Evolutionary conservation across 1,284 basidiomycete species (phyloP), one percentile per base, ranked within the genome.

Genomic region (Austropuccinia psidii): DNA sequence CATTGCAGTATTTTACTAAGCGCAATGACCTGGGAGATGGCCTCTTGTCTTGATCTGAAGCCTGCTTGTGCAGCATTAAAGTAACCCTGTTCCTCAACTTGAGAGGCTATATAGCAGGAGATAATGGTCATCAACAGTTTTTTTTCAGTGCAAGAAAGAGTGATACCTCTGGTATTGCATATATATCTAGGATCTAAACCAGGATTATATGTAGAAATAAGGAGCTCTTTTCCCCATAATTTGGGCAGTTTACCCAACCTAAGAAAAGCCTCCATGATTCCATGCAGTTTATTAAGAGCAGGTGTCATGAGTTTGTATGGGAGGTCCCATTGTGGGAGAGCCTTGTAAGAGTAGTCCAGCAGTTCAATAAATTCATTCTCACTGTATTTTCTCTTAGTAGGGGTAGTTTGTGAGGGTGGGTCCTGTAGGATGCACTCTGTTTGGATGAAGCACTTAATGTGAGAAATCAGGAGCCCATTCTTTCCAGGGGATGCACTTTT

Each of bases 81-180:
- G 43, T 49, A 65, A 2, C 17, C 8, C 1, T 50, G 1, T 47
- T 49, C 45, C 35, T 65, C 47, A 11, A 65, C 24, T 4, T 17
- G 17, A 4, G 5, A 24, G 45, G 43, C n/a, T 2, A 65, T 65
- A 7, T 50, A 7, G 7, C 7, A 19, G 15, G 41, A 19, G 1
- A 65, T 29, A 33, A 65, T 65, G 7, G n/a, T 65, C 15, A 65
- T 21, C 15, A 65, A 15, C n/a, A 65, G 33, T 35, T 65, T 65
- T 29, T 31, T 43, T 17, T 49, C 41, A 29, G 45, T 19, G n/a
- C 43, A 49, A 19, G 62, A 65, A 2, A 65, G 24, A 5, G 60
- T 64, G 15, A 65, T 65, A 8, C 62, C 62, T 21, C 45, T 24
- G 7, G 43, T 65, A 33, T 65, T 65, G 7, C 15, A 29, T 5